Evolutionary conservation across 2,329 filamentous ascomycete species (phyloP).

Genomic region (Furcasterigmium sp.): DNA sequence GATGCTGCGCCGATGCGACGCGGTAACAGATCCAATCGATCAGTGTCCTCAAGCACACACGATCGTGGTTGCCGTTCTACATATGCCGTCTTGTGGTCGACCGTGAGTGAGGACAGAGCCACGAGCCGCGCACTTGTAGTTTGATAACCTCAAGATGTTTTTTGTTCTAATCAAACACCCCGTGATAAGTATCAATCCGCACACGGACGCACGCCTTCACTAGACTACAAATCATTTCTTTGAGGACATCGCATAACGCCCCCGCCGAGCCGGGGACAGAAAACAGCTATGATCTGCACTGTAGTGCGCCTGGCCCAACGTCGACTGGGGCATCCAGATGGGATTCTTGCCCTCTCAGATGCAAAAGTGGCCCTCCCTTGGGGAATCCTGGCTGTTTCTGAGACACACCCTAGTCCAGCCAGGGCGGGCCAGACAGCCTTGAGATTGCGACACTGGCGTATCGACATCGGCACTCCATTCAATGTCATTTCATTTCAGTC

Average conservation of each 20-base stretch:
- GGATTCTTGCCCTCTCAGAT: conserved; percentile 1
- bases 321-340: conserved; percentile 15
- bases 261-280: conserved; percentile 5
- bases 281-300: conserved; percentile 21
- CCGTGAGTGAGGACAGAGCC: background rate
- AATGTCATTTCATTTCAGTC: too few species aligned
- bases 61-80: too few species aligned
- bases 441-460: background rate
- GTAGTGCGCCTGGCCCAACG: conserved; percentile 16
- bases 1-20: background rate
- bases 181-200: background rate
- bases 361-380: conserved; percentile 13
- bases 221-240: background rate
- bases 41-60: too few species aligned
- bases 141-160: conserved; percentile 21
- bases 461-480: too few species aligned
- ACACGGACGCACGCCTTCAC: conserved; percentile 5
- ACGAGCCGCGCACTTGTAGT: background rate
- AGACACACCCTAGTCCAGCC: conserved; percentile 22
- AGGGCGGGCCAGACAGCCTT: conserved; percentile 7
- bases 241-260: background rate
- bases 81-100: background rate
- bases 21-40: background rate
- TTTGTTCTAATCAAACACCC: conserved; percentile 22
- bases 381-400: conserved; percentile 27